Percentiles rank a stretch among this genome's conserved stretches.
phyloP scores from a whole-genome alignment of 2,329 filamentous ascomycete species.

The Cercospora sp. region DNA sequence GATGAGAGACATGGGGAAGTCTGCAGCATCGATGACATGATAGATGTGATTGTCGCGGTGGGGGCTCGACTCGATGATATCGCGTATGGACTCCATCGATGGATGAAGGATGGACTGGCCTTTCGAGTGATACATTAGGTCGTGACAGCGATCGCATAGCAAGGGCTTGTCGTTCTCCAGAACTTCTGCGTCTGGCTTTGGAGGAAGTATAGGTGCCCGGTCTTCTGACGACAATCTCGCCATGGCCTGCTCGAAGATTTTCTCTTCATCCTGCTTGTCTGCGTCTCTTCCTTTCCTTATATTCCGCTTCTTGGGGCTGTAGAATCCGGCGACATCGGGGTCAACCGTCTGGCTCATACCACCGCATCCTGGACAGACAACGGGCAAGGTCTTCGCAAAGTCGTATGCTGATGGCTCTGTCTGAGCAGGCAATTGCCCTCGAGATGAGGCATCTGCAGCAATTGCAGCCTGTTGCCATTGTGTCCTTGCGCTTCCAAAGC shows the following conservation, averaged over 20 bases:
- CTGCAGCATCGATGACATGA: constrained; percentile 89
- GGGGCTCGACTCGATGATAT: constrained; percentile 84
- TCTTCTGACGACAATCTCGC: constrained; percentile 18
- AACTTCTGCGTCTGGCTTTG: neutral
- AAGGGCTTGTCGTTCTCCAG: constrained; percentile 12
- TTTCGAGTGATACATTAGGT: constrained; percentile 71
- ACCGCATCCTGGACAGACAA: constrained; percentile 61
- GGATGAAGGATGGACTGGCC: constrained; percentile 77
- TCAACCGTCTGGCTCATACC: constrained; percentile 60
- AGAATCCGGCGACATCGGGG: constrained; percentile 58
- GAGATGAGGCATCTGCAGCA: neutral
- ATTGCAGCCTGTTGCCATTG: neutral
- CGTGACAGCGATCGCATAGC: constrained; percentile 84
- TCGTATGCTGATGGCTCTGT: neutral
- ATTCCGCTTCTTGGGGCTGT: constrained; percentile 51
- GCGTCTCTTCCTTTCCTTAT: constrained; percentile 26
- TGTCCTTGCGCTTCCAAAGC: constrained; percentile 16
- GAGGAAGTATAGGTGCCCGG: neutral
- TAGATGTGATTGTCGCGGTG: constrained; percentile 93
- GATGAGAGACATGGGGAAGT: constrained; percentile 92
- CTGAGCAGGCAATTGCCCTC: neutral
- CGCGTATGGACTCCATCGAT: constrained; percentile 73
- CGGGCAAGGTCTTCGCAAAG: constrained; percentile 29
- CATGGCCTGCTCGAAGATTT: constrained; percentile 40
- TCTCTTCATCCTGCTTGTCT: constrained; percentile 38